Evolutionary conservation across 2,329 filamentous ascomycete genomes (phyloP).

Genomic region (Colletotrichum sp.): DNA sequence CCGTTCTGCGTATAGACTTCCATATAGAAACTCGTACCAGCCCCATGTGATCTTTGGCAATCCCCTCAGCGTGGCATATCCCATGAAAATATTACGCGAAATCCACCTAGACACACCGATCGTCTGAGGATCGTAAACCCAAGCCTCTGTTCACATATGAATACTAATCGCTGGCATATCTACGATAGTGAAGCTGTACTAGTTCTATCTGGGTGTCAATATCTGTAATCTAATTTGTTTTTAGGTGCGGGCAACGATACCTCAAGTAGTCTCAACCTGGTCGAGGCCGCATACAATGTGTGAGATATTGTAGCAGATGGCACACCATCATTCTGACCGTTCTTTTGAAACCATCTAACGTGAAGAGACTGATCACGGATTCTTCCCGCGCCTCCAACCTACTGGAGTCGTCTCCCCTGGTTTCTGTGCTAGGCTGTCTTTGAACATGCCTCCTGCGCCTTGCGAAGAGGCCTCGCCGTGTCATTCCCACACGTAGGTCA

Average conservation of each 20-base stretch:
- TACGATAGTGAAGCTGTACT: no score
- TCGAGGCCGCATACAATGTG: not conserved
- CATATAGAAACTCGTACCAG: rapidly evolving
- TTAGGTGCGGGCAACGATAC: not conserved
- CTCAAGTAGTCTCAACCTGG: not conserved
- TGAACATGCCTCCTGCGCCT: not conserved
- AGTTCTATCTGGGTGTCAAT: no score
- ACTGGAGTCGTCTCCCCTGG: not conserved
- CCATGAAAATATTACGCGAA: rapidly evolving
- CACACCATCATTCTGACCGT: not conserved
- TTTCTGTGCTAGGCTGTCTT: rapidly evolving
- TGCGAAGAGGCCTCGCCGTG: not conserved
- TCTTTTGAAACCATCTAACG: not conserved
- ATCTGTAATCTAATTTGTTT: not conserved
- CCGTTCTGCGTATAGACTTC: not conserved
- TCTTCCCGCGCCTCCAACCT: not conserved
- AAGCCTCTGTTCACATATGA: not conserved
- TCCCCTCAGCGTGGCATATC: not conserved
- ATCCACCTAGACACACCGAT: not conserved
- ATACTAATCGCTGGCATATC: not conserved
- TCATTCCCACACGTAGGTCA: not conserved
- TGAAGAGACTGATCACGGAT: not conserved
- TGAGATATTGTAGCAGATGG: not conserved
- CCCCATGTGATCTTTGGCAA: not conserved
- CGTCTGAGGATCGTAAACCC: not conserved